A percentile compares a stretch with the other conserved stretches of the same genome.
Evolutionary conservation across 768 basidiomycete genomes (phyloP).

Genomic region (Suillus cothurnatus): DNA sequence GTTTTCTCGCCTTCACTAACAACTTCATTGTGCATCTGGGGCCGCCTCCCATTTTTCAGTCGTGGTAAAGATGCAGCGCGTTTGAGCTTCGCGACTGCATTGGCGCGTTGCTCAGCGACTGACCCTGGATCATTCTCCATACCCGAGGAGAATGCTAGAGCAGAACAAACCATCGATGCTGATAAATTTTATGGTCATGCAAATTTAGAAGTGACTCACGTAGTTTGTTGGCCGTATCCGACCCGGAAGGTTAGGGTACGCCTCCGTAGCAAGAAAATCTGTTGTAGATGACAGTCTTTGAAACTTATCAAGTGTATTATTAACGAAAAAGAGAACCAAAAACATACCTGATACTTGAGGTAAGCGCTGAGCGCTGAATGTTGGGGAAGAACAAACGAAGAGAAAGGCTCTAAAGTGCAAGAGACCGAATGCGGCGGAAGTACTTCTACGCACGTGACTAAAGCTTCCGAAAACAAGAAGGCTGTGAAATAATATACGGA

Average conservation of each 20-base stretch:
- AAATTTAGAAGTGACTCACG: slow-evolving; percentile 6
- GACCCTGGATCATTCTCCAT: slow-evolving; percentile 42
- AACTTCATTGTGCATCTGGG: slow-evolving; percentile 82
- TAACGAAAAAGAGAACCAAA: neutral
- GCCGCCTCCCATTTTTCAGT: slow-evolving; percentile 88
- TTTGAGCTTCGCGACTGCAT: slow-evolving; percentile 87
- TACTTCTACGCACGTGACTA: slow-evolving; percentile 16
- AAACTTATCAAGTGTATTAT: neutral
- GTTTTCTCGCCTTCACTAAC: slow-evolving; percentile 81
- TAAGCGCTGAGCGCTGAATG: neutral
- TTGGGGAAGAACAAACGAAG: slow-evolving; percentile 16
- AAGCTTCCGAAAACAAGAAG: neutral
- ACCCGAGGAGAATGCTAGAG: slow-evolving; percentile 14
- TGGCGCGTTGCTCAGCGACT: slow-evolving; percentile 79
- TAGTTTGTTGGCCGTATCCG: slow-evolving; percentile 12
- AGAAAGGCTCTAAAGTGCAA: slow-evolving; percentile 17
- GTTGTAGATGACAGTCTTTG: neutral
- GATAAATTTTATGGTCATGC: neutral
- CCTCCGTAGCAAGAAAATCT: slow-evolving; percentile 10
- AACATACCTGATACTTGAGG: slow-evolving; percentile 7
- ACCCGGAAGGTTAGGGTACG: slow-evolving; percentile 14
- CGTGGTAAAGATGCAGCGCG: slow-evolving; percentile 90
- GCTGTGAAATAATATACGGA: slow-evolving; percentile 21
- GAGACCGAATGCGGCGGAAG: slow-evolving; percentile 19
- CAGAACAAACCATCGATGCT: neutral